phyloP scores from a whole-genome alignment of 768 basidiomycete genomes.

The Daedaleopsis sinensis region DNA sequence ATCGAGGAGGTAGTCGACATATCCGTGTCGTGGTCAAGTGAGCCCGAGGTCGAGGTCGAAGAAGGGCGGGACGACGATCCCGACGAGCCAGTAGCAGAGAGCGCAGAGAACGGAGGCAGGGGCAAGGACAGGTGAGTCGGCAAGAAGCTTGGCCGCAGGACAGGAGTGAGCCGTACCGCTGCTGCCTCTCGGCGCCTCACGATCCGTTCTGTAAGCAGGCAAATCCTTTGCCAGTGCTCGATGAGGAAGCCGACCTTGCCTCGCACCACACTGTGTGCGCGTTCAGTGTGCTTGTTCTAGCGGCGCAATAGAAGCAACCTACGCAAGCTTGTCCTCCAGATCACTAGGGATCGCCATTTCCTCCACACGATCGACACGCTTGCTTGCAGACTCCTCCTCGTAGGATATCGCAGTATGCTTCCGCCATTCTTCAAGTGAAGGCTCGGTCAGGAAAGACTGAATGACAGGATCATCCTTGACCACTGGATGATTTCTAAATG shows the following conservation, averaged over 20 bases:
- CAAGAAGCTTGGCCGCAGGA: constrained; percentile 58
- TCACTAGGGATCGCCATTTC: constrained; percentile 95
- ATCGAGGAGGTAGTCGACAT: constrained; percentile 27
- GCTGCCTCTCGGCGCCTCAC: constrained; percentile 90
- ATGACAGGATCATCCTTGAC: constrained; percentile 87
- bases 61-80: constrained; percentile 33
- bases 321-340: constrained; percentile 88
- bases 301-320: constrained; percentile 15
- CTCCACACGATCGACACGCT: constrained; percentile 77
- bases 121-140: constrained; percentile 69
- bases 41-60: constrained; percentile 32
- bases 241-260: constrained; percentile 75
- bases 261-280: constrained; percentile 65
- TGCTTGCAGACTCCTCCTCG: constrained; percentile 86
- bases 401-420: constrained; percentile 75
- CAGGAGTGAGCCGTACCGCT: constrained; percentile 75
- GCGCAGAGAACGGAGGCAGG: constrained; percentile 41
- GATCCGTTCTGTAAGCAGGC: constrained; percentile 83
- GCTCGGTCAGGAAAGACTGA: constrained; percentile 78
- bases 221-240: constrained; percentile 92
- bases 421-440: constrained; percentile 86
- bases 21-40: constrained; percentile 26
- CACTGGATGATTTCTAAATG: constrained; percentile 82
- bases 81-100: constrained; percentile 20
- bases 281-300: constrained; percentile 4